These are phyloP conservation scores for Cercospora sp. DNA, from an alignment of 2,329 filamentous ascomycete genomes.

Conservation along the genomic window DNA sequence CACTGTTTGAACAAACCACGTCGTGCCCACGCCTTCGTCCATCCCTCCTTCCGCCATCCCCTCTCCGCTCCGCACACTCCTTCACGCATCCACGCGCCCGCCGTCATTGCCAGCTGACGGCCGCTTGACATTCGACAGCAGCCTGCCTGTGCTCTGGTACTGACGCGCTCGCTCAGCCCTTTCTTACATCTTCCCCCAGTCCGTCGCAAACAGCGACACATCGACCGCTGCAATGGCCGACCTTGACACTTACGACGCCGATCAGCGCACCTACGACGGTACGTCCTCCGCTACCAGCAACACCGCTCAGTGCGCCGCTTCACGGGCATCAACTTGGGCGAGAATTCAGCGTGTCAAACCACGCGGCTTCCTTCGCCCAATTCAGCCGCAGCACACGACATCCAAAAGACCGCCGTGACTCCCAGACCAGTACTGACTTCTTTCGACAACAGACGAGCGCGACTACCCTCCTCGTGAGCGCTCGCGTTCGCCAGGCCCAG, in stretches of 20 bases:
- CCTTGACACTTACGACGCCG: slow-evolving; percentile 65
- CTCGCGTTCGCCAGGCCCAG: slow-evolving; percentile 63
- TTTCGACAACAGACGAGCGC: slow-evolving; percentile 55
- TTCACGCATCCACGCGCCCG: not conserved
- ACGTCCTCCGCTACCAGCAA: slow-evolving; percentile 36
- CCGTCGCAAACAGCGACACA: slow-evolving; percentile 10
- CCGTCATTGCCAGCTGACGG: not conserved
- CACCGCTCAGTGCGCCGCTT: not conserved
- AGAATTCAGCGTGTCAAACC: not conserved
- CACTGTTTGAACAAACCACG: slow-evolving; percentile 5
- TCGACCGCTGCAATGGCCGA: slow-evolving; percentile 42
- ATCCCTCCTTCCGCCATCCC: not conserved
- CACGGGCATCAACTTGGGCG: not conserved
- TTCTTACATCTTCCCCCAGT: not conserved
- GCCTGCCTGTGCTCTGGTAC: not conserved
- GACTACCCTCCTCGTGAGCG: slow-evolving; percentile 61
- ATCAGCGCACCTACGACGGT: slow-evolving; percentile 68
- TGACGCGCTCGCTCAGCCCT: not conserved
- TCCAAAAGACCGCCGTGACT: not conserved
- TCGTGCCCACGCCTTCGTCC: not conserved
- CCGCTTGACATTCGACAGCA: not conserved
- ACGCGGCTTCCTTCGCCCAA: not conserved
- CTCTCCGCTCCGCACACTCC: not conserved
- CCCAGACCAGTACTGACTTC: slow-evolving; percentile 18
- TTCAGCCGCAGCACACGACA: not conserved